phyloP scores from a whole-genome alignment of 148 eudicot genomes.

The Fallopia convolvulus region DNA sequence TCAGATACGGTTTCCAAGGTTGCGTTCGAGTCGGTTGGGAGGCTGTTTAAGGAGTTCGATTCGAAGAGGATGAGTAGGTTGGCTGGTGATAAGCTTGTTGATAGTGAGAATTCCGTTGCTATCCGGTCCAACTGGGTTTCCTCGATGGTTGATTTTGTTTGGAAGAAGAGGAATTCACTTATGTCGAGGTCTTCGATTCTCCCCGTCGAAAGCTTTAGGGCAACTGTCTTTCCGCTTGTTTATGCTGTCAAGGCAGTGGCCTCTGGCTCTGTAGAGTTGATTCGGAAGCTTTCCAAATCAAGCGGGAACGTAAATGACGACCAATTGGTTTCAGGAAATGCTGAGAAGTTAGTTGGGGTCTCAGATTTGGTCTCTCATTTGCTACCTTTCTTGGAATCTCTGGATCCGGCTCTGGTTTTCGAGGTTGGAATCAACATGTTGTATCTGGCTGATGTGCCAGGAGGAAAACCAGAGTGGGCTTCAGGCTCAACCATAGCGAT shows the following conservation, averaged over 20 bases:
- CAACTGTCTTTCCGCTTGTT: constrained; percentile 65
- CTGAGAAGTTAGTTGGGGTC: constrained; percentile 87
- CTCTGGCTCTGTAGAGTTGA: constrained; percentile 68
- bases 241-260: constrained; percentile 93
- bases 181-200: constrained; percentile 73
- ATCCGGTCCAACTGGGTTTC: constrained; percentile 84
- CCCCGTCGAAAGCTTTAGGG: constrained; percentile 84
- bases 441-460: constrained; percentile 95
- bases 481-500: constrained; percentile 78
- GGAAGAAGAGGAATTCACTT: constrained; percentile 68
- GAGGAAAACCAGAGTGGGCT: constrained; percentile 99
- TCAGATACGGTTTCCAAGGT: constrained; percentile 70
- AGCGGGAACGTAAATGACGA: constrained; percentile 18
- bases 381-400: constrained; percentile 69
- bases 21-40: constrained; percentile 78
- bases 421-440: constrained; percentile 95
- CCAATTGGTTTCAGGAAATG: constrained; percentile 41
- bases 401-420: constrained; percentile 88
- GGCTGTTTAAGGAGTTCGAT: constrained; percentile 86
- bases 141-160: constrained; percentile 79
- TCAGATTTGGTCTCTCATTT: constrained; percentile 94
- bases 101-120: constrained; percentile 91
- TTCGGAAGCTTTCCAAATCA: constrained; percentile 58
- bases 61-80: constrained; percentile 84
- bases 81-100: constrained; percentile 94